A percentile compares a stretch with the other conserved stretches of the same genome.
Conservation (phyloP, 352 stramenopile genomes). For the Pythium aristosporum region DNA sequence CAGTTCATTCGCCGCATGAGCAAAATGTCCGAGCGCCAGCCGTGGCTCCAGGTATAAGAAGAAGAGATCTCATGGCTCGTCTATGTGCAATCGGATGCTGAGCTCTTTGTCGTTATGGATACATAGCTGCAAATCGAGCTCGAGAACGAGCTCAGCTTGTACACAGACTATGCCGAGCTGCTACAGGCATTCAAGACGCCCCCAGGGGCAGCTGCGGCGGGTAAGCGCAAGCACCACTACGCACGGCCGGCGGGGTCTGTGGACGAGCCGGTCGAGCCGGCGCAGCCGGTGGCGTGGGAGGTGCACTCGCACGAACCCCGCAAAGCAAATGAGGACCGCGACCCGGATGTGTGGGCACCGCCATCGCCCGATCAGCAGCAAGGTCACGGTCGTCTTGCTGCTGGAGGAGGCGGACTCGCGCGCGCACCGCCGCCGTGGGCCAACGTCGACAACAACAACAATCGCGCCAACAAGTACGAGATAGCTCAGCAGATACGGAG, state of each 20-base stretch:
- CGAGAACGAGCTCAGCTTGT: constrained; percentile 74
- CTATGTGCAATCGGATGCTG: constrained; percentile 7
- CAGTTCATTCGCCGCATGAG: constrained; percentile 68
- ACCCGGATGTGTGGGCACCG: constrained; percentile 75
- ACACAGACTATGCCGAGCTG: constrained; percentile 77
- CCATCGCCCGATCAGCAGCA: constrained; percentile 60
- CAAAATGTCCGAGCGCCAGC: constrained; percentile 75
- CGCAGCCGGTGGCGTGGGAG: constrained; percentile 38
- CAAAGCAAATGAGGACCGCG: constrained; percentile 34
- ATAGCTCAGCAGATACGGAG: background rate
- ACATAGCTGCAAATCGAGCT: constrained; percentile 79
- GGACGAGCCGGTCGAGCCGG: constrained; percentile 27
- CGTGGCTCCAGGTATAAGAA: constrained; percentile 61
- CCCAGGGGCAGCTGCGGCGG: constrained; percentile 26
- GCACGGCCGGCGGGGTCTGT: constrained; percentile 14
- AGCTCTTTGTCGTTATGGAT: background rate
- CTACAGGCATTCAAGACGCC: constrained; percentile 64
- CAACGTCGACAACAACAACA: constrained; percentile 40
- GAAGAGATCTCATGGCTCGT: constrained; percentile 3
- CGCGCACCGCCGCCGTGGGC: constrained; percentile 54
- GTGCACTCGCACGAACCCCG: constrained; percentile 43
- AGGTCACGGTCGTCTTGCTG: constrained; percentile 9
- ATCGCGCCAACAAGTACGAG: constrained; percentile 29
- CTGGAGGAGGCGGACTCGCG: constrained; percentile 11
- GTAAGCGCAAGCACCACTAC: constrained; percentile 33